Evolutionary conservation across 2,329 filamentous ascomycete genomes (phyloP).

Genomic region (Phyllosticta citribraziliensis): DNA sequence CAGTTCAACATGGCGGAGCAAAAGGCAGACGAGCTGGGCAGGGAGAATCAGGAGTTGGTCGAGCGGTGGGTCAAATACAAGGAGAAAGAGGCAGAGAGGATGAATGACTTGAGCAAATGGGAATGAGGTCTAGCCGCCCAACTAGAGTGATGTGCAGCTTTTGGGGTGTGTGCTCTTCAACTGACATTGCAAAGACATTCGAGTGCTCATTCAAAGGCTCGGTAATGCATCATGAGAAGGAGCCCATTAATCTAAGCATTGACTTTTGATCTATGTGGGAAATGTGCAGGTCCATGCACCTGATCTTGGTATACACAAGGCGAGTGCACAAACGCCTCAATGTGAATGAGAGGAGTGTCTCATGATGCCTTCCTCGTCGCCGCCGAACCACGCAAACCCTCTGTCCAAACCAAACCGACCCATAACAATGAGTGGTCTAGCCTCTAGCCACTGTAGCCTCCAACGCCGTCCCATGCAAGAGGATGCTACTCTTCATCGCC

Average conservation of each 20-base stretch:
- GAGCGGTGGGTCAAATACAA: conserved; percentile 87
- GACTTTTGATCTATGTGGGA: background rate
- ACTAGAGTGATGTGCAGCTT: background rate
- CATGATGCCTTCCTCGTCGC: background rate
- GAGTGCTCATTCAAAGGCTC: no score
- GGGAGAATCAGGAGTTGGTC: conserved; percentile 81
- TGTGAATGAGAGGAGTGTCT: background rate
- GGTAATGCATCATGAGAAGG: background rate
- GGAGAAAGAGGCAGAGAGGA: conserved; percentile 73
- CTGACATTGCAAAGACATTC: background rate
- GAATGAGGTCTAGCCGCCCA: background rate
- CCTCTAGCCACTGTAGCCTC: background rate
- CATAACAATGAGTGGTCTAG: background rate
- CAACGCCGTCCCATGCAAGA: conserved; percentile 7
- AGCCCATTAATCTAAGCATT: background rate
- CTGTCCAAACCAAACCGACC: background rate
- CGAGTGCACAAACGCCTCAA: background rate
- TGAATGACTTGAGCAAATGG: conserved; percentile 48
- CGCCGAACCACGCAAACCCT: background rate
- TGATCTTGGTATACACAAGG: background rate
- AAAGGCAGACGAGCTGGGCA: conserved; percentile 58
- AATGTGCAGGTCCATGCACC: background rate
- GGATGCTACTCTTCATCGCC: background rate
- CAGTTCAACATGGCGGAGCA: conserved; percentile 82
- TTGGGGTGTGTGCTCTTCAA: background rate